Percentiles rank a stretch among this genome's conserved stretches.
phyloP scores from a whole-genome alignment of 2,329 filamentous ascomycete genomes.

The Penicillium sp. region DNA sequence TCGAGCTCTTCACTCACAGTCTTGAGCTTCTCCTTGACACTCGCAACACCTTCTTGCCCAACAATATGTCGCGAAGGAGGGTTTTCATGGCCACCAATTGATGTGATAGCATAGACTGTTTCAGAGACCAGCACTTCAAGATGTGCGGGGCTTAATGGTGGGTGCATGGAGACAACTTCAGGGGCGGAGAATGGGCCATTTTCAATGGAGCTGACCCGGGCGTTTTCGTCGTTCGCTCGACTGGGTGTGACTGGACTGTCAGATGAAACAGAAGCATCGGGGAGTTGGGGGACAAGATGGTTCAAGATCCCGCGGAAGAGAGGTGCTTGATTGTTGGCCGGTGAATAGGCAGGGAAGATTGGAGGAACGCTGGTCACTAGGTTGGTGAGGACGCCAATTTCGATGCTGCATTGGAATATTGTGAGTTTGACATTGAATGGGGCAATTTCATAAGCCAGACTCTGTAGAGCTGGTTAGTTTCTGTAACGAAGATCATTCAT shows the following conservation, averaged over 20 bases:
- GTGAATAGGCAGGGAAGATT: constrained; percentile 64
- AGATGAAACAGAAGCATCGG: constrained; percentile 42
- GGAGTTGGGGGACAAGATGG: constrained; percentile 73
- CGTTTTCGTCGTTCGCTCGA: constrained; percentile 16
- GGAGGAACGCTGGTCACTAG: constrained; percentile 79
- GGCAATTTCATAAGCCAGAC: constrained; percentile 90
- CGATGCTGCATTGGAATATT: constrained; percentile 92
- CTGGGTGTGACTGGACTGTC: constrained; percentile 1
- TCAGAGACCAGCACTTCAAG: constrained; percentile 76
- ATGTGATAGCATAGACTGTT: constrained; percentile 84
- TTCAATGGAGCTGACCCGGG: constrained; percentile 24
- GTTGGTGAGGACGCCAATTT: constrained; percentile 84
- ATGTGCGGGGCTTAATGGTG: constrained; percentile 65
- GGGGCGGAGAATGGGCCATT: constrained; percentile 37
- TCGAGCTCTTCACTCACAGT: constrained; percentile 95
- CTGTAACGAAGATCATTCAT: background rate
- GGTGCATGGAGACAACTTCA: constrained; percentile 66
- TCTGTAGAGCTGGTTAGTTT: constrained; percentile 36
- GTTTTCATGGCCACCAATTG: constrained; percentile 93
- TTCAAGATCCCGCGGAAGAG: constrained; percentile 79
- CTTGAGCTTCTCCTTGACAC: constrained; percentile 93
- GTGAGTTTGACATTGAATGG: constrained; percentile 97
- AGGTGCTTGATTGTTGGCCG: constrained; percentile 70
- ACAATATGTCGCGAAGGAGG: constrained; percentile 93
- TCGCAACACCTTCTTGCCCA: constrained; percentile 78